A percentile compares a stretch with the other conserved stretches of the same genome.
Evolutionary conservation across 495 filamentous ascomycete species (phyloP).

Genomic region (Neurospora cerealis): DNA sequence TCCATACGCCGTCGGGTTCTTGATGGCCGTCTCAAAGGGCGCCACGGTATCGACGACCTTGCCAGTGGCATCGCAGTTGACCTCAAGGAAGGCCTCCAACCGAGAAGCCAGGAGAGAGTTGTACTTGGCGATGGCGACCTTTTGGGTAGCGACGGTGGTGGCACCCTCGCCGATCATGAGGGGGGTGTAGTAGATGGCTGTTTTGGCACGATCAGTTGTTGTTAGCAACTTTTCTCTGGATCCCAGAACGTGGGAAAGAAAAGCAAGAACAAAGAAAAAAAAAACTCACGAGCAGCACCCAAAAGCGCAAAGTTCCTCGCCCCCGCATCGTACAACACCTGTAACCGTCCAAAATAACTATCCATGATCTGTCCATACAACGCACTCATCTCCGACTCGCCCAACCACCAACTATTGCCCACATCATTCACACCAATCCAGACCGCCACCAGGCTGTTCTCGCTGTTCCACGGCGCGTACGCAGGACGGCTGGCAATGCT

Average conservation of each 20-base stretch:
- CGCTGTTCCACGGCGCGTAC: conserved; percentile 48
- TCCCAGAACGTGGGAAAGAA: background rate
- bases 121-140: conserved; percentile 28
- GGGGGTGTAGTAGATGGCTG: conserved; percentile 54
- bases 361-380: conserved; percentile 47
- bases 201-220: background rate
- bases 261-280: background rate
- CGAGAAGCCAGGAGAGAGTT: conserved; percentile 20
- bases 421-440: conserved; percentile 81
- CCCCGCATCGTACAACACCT: conserved; percentile 52
- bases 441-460: conserved; percentile 53
- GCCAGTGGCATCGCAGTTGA: conserved; percentile 20
- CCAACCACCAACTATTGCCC: conserved; percentile 50
- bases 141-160: conserved; percentile 15
- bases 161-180: conserved; percentile 29
- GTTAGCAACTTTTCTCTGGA: background rate
- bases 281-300: conserved; percentile 50
- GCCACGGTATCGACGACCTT: conserved; percentile 29
- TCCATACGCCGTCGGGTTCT: conserved; percentile 33
- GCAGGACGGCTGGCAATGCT: conserved; percentile 18
- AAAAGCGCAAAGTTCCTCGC: conserved; percentile 69
- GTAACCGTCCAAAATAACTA: conserved; percentile 44
- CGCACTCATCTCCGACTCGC: conserved; percentile 22
- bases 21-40: conserved; percentile 30
- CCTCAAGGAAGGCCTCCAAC: conserved; percentile 16